These are phyloP conservation scores for Apiotrichum porosum DNA, from an alignment of 1,284 basidiomycete genomes.

Conservation along the genomic window DNA sequence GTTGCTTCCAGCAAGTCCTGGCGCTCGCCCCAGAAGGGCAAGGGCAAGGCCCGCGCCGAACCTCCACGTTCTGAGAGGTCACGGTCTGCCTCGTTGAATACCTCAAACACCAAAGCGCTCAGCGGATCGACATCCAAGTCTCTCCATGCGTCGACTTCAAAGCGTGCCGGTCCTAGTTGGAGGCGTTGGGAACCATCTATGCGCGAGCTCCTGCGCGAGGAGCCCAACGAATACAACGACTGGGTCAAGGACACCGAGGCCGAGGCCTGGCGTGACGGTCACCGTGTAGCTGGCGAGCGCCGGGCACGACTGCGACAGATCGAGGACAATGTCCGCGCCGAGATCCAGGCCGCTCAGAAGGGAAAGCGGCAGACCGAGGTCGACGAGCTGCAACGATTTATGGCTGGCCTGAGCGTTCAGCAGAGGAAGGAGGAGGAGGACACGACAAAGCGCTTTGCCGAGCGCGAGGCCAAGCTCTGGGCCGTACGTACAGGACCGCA, in stretches of 20 bases:
- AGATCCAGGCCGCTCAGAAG: slow-evolving; percentile 14
- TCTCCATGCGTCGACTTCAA: not conserved
- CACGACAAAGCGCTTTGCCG: slow-evolving; percentile 22
- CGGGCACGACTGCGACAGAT: slow-evolving; percentile 2
- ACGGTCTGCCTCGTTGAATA: not conserved
- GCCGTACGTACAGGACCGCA: slow-evolving; percentile 20
- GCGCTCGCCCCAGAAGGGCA: not conserved
- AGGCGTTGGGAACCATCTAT: slow-evolving; percentile 8
- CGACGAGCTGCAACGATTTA: slow-evolving; percentile 31
- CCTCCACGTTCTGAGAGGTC: not conserved
- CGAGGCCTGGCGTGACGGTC: slow-evolving; percentile 26
- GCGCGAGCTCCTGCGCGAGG: slow-evolving; percentile 22
- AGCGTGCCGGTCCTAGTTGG: not conserved
- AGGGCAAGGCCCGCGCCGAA: no score
- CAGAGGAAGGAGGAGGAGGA: slow-evolving; percentile 34
- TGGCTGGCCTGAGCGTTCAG: slow-evolving; percentile 33
- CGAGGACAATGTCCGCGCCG: slow-evolving; percentile 8
- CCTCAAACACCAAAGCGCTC: not conserved
- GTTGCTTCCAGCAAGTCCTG: slow-evolving; percentile 3
- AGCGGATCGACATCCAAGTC: not conserved
- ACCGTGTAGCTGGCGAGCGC: slow-evolving; percentile 4
- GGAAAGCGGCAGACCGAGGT: slow-evolving; percentile 20
- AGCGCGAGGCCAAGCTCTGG: slow-evolving; percentile 39
- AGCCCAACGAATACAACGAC: slow-evolving; percentile 23
- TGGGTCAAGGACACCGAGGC: slow-evolving; percentile 35